Percentiles rank a stretch among this genome's conserved stretches.
Evolutionary conservation across 129 eudicot genomes (phyloP).

Genomic region (Escallonia rubra): DNA sequence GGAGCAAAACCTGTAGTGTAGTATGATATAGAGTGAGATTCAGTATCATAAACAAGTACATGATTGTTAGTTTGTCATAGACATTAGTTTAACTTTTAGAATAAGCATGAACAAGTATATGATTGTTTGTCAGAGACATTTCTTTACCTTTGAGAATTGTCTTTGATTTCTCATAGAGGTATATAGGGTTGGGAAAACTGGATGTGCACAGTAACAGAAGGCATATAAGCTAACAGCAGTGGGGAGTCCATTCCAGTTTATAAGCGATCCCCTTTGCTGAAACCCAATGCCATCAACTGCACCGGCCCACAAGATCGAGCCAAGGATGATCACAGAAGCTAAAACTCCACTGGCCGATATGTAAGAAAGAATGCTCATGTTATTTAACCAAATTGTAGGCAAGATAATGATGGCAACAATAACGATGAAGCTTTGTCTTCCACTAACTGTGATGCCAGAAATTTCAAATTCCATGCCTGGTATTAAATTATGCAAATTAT

Average conservation of each 20-base stretch:
- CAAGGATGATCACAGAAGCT: constrained; percentile 58
- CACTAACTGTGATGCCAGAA: constrained; percentile 31
- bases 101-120: not conserved
- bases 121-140: not conserved
- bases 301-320: constrained; percentile 64
- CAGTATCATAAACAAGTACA: not conserved
- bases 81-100: constrained; percentile 54
- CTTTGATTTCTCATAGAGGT: constrained; percentile 64
- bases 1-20: constrained; percentile 57
- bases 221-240: constrained; percentile 80
- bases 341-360: constrained; percentile 75
- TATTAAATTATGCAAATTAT: constrained; percentile 55
- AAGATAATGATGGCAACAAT: constrained; percentile 56
- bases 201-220: constrained; percentile 87
- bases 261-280: constrained; percentile 39
- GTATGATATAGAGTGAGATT: constrained; percentile 3
- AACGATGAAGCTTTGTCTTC: constrained; percentile 43
- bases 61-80: not conserved
- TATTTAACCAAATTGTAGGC: constrained; percentile 59
- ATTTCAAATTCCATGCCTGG: constrained; percentile 40
- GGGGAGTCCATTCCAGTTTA: constrained; percentile 63
- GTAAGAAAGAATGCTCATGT: constrained; percentile 60
- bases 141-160: constrained; percentile 70
- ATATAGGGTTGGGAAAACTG: constrained; percentile 79
- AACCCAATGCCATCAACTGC: constrained; percentile 83